Percentiles rank a stretch among this genome's conserved stretches.
Conservation (phyloP, 257 asterid genomes). For the Rauvolfia tetraphylla region DNA sequence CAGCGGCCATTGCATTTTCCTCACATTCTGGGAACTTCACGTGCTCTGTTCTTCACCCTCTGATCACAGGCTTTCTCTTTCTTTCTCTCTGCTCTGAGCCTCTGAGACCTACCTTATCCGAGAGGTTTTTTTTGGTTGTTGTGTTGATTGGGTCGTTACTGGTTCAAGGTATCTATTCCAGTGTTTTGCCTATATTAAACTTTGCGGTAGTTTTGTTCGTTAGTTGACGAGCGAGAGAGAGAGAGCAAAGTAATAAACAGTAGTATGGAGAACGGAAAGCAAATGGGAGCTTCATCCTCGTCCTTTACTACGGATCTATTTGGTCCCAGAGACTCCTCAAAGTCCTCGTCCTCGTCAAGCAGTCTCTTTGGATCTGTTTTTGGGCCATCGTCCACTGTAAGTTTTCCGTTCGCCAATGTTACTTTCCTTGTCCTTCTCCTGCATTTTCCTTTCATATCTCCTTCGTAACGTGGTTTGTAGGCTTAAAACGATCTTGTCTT, state of each 20-base stretch:
- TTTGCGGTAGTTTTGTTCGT: conserved; percentile 14
- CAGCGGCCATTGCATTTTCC: conserved; percentile 11
- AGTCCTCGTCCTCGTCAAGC: conserved; percentile 33
- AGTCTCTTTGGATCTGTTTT: conserved; percentile 62
- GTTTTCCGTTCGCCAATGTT: not conserved
- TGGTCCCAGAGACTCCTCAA: conserved; percentile 63
- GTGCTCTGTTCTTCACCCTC: conserved; percentile 13
- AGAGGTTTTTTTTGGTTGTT: not conserved
- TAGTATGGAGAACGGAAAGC: conserved; percentile 62
- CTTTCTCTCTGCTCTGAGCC: not conserved
- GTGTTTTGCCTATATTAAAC: not conserved
- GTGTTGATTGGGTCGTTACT: conserved; percentile 4
- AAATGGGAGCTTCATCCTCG: conserved; percentile 41
- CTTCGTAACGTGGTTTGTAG: not conserved
- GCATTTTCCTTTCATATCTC: not conserved
- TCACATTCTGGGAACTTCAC: conserved; percentile 21
- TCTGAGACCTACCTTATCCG: conserved; percentile 16
- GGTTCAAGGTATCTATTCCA: not conserved
- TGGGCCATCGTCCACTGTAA: conserved; percentile 60
- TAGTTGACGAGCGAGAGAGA: conserved; percentile 7
- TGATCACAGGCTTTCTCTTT: not conserved
- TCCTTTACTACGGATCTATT: conserved; percentile 58
- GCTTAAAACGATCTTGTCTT: not conserved
- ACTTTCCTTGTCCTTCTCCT: too few relatives aligned
- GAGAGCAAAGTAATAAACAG: not conserved